Evolutionary conservation across 2,329 filamentous ascomycete genomes (phyloP).

Genomic region (Cladorrhinum sp.): DNA sequence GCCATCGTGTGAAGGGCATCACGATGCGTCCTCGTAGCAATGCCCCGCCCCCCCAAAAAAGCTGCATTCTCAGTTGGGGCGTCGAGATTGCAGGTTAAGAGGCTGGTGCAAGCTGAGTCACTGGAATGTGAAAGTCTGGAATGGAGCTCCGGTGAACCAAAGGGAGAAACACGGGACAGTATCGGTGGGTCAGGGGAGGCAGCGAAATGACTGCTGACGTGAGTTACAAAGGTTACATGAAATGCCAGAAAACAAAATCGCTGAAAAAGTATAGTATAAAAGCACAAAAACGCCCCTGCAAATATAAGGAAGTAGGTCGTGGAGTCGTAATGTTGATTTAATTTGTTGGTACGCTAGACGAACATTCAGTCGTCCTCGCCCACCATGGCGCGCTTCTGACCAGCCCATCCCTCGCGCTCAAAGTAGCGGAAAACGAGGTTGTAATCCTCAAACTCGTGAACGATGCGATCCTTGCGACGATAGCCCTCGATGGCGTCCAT

Average conservation of each 20-base stretch:
- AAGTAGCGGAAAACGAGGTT: slow-evolving; percentile 97
- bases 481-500: slow-evolving; percentile 86
- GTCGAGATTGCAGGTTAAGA: neutral
- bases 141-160: neutral
- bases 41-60: slow-evolving; percentile 1
- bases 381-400: slow-evolving; percentile 51
- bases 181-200: no score
- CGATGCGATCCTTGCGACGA: slow-evolving; percentile 84
- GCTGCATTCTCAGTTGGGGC: neutral
- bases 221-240: neutral
- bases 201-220: neutral
- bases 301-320: neutral
- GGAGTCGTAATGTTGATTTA: slow-evolving; percentile 6
- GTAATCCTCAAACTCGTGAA: slow-evolving; percentile 96
- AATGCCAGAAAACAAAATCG: slow-evolving; percentile 1
- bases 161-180: neutral
- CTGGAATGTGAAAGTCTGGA: neutral
- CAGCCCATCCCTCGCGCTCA: slow-evolving; percentile 77
- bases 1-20: no score
- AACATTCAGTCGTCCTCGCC: slow-evolving; percentile 45
- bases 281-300: neutral
- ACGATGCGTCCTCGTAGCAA: neutral
- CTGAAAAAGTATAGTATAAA: neutral
- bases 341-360: neutral
- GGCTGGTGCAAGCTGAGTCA: neutral